Base-by-base conservation (phyloP, 768 basidiomycete genomes). In the Daedaleopsis nitida region DNA sequence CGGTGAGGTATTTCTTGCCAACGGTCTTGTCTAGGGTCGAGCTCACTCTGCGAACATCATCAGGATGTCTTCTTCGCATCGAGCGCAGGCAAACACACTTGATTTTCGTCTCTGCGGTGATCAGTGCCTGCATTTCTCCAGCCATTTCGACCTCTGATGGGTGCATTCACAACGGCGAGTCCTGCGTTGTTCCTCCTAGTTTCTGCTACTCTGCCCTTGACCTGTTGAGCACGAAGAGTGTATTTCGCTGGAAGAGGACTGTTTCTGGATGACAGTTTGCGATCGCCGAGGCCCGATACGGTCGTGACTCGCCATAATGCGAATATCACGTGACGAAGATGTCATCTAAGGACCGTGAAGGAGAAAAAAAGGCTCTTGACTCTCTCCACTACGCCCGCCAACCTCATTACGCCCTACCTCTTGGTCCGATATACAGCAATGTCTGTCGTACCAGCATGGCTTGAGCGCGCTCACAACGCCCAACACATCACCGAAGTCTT, bases 1-100 rank as follows among this genome's bases (percentile, higher is more conserved):
- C 91, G 32, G 85, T 80, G 21, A 93, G 79, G 69, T 84, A 72
- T 69, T 86, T 88, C 75, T 89, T 92, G 19, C 84, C 84, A 14
- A 81, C 84, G 5, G 86, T 81, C 72, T 88, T 92, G 71, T 92
- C 88, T 14, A 92, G 76, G 5, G 86, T 86, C 37, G 91, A 92
- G 73, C 89, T 92, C 68, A 92, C 91, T 78, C 91, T 92, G 64
- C 16, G 52, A 60, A 64, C 65, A 7, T 55, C 16, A 55, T 24
- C 38, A 27, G 23, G n/a, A 11, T 2, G 27, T 43, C 24, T 51
- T n/a, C 37, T 44, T 35, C 12, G 37, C 47, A 23, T n/a, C 3
- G n/a, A 32, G 27, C 27, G 17, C 23, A 24, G 23, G 23, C 21
- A 24, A 16, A 60, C 73, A 38, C 49, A 86, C 86, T 84, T 87